Evolutionary conservation across 2,329 filamentous ascomycete species (phyloP), one percentile per base, ranked within the genome.

Genomic region (Nakataea oryzae): DNA sequence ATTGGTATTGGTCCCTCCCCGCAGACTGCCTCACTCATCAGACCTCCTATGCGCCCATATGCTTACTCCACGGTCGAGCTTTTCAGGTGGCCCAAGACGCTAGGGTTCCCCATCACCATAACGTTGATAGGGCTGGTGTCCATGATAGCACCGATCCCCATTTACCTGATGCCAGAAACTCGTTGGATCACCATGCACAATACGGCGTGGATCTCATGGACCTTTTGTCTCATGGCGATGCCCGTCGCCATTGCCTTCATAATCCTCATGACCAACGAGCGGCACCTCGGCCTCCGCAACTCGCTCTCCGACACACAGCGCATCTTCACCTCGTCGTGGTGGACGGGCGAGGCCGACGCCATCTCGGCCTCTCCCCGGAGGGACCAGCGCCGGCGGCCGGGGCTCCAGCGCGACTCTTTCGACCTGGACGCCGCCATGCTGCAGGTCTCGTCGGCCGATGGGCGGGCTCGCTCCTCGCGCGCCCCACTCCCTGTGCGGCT

Each of bases 161-260:
- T 88, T 30, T 88, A 87, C 67, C 76, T 82, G 62, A 74, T 79
- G 27, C 80, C 81, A 0, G 76, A 80, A 58, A 74, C 80, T 2
- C 77, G 77, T 59, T 84, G 80, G 58, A 73, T 87, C 57, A 84
- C 81, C 12, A 70, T 75, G 9, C 83, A 87, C 73, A 89, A 89
- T 71, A 88, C 86, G 1, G 79, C 81, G 2, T 89, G 86, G 86
- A 86, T 88, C 64, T 81, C 82, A 11, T 87, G 86, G 83, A 87
- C 86, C 0, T 89, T 89, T 71, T 77, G 86, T 68, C 85, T 85
- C 68, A 89, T 89, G 86, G 84, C 85, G 55, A 78, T 87, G 75
- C 86, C 86, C 2, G 83, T 88, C n/a, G 77, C 82, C 57, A 84
- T 87, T 63, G 86, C 86, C 24, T 86, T 87, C 69, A 73, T 80